Percentiles rank a stretch among this genome's conserved stretches.
These are phyloP conservation scores for Lolium rigidum DNA, from an alignment of 176 grass and related monocot genomes.

Conservation along the genomic window DNA sequence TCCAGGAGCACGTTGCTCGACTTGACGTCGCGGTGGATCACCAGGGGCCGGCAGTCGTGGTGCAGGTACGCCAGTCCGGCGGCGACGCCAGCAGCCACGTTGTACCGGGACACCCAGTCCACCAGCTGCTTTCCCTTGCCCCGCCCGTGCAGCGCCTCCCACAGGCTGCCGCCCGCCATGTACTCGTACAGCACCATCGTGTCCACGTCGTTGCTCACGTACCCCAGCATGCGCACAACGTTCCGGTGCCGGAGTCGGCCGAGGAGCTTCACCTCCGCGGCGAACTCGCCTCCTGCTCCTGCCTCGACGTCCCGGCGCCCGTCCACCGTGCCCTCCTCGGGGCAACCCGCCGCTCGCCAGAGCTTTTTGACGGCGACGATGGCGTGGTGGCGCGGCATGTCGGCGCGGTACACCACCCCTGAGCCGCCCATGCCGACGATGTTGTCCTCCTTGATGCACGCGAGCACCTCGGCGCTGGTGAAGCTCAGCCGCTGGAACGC, in stretches of 20 bases:
- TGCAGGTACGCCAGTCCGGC: constrained; percentile 91
- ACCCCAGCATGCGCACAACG: constrained; percentile 89
- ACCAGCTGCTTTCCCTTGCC: constrained; percentile 63
- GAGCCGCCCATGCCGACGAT: constrained; percentile 92
- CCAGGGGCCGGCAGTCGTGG: constrained; percentile 88
- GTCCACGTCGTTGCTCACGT: constrained; percentile 83
- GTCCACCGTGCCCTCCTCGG: constrained; percentile 43
- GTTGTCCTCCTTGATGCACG: constrained; percentile 93
- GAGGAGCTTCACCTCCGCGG: constrained; percentile 80
- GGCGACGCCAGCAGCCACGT: constrained; percentile 78
- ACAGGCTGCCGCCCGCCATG: constrained; percentile 94
- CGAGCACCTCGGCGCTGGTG: constrained; percentile 85
- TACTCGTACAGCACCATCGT: constrained; percentile 98
- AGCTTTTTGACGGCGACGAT: constrained; percentile 92
- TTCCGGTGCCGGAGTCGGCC: constrained; percentile 88
- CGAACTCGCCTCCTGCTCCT: constrained; percentile 60
- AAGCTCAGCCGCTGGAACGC: constrained; percentile 91
- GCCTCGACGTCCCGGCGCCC: constrained; percentile 37
- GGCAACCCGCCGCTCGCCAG: constrained; percentile 63
- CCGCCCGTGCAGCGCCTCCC: constrained; percentile 84
- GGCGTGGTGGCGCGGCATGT: constrained; percentile 77
- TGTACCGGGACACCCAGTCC: constrained; percentile 92
- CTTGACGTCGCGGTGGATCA: constrained; percentile 97
- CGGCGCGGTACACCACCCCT: constrained; percentile 89
- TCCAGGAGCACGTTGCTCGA: constrained; percentile 98